phyloP scores from a whole-genome alignment of 441 rosid species.

The Cnidoscolus chayamansa region DNA sequence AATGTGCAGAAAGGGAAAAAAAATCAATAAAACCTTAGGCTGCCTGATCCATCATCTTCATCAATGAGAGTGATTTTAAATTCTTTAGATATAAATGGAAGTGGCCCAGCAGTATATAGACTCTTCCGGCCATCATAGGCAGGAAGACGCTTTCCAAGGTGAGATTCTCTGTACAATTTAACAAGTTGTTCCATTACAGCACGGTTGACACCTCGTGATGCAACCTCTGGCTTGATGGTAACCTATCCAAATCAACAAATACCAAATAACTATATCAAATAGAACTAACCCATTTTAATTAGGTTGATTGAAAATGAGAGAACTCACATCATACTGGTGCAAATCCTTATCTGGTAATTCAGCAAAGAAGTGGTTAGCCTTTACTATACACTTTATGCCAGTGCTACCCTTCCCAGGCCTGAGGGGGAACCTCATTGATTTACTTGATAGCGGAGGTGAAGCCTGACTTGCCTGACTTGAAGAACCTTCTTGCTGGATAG shows the following conservation, averaged over 20 bases:
- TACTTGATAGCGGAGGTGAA: slow-evolving; percentile 58
- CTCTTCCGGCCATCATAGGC: slow-evolving; percentile 95
- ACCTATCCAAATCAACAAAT: slow-evolving; percentile 44
- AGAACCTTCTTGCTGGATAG: slow-evolving; percentile 49
- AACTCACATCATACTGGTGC: slow-evolving; percentile 93
- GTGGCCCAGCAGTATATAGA: slow-evolving; percentile 89
- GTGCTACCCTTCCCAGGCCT: slow-evolving; percentile 75
- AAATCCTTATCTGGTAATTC: slow-evolving; percentile 88
- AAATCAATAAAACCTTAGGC: slow-evolving; percentile 46
- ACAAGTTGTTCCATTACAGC: slow-evolving; percentile 81
- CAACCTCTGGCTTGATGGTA: slow-evolving; percentile 73
- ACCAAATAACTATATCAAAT: neutral
- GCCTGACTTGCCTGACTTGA: slow-evolving; percentile 57
- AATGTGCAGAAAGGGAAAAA: neutral
- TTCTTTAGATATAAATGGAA: slow-evolving; percentile 75
- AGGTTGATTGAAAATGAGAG: neutral
- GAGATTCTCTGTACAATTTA: slow-evolving; percentile 50
- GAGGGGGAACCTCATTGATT: slow-evolving; percentile 74
- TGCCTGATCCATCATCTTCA: slow-evolving; percentile 90
- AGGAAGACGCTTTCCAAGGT: slow-evolving; percentile 85
- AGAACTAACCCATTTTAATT: too few species aligned
- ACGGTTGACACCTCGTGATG: slow-evolving; percentile 84
- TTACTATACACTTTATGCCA: slow-evolving; percentile 68
- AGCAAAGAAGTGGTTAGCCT: slow-evolving; percentile 95
- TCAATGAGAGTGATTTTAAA: slow-evolving; percentile 67